These are phyloP conservation scores for Posidonia australis DNA, from an alignment of 106 monocot species.

Conservation along the genomic window DNA sequence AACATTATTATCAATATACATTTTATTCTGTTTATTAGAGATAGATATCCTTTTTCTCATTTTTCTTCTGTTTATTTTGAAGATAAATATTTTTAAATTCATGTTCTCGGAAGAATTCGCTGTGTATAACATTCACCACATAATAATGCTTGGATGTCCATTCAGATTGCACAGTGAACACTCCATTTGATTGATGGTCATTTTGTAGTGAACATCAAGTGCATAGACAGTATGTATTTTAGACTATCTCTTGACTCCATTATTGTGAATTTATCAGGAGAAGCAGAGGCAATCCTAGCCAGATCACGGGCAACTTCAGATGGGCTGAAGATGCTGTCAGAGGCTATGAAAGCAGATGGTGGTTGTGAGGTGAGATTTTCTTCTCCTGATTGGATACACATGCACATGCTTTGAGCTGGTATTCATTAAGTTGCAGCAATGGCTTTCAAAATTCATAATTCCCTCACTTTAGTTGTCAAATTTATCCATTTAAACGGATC, in stretches of 20 bases:
- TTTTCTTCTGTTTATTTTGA: too few relatives aligned
- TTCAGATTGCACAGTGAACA: background rate
- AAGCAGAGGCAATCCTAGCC: constrained; percentile 72
- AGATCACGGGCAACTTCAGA: constrained; percentile 68
- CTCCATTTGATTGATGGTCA: background rate
- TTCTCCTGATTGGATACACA: background rate
- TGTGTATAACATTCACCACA: too few relatives aligned
- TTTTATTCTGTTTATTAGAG: too few relatives aligned
- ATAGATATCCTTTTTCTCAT: too few relatives aligned
- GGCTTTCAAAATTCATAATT: too few relatives aligned
- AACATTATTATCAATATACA: too few relatives aligned
- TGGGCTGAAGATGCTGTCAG: constrained; percentile 53
- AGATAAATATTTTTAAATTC: too few relatives aligned
- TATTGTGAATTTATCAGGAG: constrained; percentile 35
- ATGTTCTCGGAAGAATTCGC: too few relatives aligned
- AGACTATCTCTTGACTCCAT: background rate
- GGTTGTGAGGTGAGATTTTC: constrained; percentile 48
- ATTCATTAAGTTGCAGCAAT: too few relatives aligned
- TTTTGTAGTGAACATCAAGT: background rate
- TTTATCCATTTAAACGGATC: too few relatives aligned
- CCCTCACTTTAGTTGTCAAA: too few relatives aligned
- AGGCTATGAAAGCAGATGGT: constrained; percentile 43
- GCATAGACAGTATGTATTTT: background rate
- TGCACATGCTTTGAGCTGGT: background rate
- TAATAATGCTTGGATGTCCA: too few relatives aligned